Evolutionary conservation across 106 monocot genomes (phyloP), one percentile per base, ranked within the genome.

Genomic region (Dactylorhiza incarnata): DNA sequence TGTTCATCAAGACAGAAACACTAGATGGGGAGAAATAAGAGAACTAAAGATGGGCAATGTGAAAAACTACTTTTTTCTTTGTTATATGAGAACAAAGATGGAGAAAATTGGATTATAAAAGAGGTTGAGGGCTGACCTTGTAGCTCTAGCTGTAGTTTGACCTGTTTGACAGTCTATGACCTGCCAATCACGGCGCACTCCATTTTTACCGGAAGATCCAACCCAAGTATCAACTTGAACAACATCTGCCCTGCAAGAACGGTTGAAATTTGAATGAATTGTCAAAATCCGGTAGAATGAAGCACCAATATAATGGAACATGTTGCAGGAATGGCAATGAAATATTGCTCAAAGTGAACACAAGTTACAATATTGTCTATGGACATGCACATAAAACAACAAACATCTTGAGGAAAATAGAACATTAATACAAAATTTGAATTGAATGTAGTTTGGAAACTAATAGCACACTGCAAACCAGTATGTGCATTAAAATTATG

Each of bases 201-300:
- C 96, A 85, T 96, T 96, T 81, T 93, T 96, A 24, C 96, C 96
- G 47, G 93, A 83, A 73, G 90, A 44, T 77, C 78, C 78, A 75
- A 90, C 93, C 93, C 96, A 96, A 50, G 96, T 93, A 61, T 96
- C 96, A 53, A 96, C 91, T 82, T 96, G 82, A 73, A 96, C 84
- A 79, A 87, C 78, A 86, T 93, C 96, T 66, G 89, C 96, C 96
- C 96, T 96, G 44, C 49, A 23, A 48, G 23, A 7, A 72, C 37
- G 19, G 9, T 44, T 69, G 71, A 65, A 65, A 13, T 13, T 26
- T 7, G 5, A 65, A 65, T 3, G 37, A 29, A 65, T n/a, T 37
- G 12, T 65, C 29, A 65, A 65, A 37, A 29, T 13, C 4, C 65
- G 29, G 29, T 29, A 3, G 9, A 11, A 65, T 59, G 26, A 29